Conservation (phyloP, 306 rosid species). For the Lathyrus sativus region DNA sequence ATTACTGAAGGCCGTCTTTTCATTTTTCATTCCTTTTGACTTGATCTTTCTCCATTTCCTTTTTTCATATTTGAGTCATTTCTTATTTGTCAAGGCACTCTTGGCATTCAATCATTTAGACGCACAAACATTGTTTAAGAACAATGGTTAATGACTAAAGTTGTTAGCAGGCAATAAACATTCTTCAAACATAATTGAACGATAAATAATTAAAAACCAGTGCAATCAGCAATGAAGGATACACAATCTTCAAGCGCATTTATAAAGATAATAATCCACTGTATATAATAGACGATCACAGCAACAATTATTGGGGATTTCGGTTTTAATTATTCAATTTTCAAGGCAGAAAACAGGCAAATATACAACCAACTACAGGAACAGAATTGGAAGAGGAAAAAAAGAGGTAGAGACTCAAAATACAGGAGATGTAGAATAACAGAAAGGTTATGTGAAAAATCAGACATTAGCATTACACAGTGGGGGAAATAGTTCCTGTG, state of each 20-base stretch:
- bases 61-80: constrained; percentile 5
- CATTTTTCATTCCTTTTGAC: not conserved
- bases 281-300: not conserved
- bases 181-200: not conserved
- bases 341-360: not conserved
- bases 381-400: not conserved
- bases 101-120: not conserved
- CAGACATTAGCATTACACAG: not conserved
- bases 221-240: not conserved
- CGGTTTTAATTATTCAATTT: not conserved
- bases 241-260: not conserved
- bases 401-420: not conserved
- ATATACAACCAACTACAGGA: not conserved
- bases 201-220: not conserved
- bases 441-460: not conserved
- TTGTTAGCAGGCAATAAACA: not conserved
- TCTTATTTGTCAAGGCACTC: not conserved
- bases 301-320: not conserved
- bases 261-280: not conserved
- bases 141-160: constrained; percentile 14
- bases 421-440: not conserved
- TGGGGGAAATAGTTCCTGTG: not conserved
- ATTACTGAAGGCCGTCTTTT: not conserved
- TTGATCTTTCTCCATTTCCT: not conserved
- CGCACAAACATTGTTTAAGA: constrained; percentile 11